Evolutionary conservation across 371 early-diverging fungal genomes (phyloP).

Genomic region (Modicella reniformis): DNA sequence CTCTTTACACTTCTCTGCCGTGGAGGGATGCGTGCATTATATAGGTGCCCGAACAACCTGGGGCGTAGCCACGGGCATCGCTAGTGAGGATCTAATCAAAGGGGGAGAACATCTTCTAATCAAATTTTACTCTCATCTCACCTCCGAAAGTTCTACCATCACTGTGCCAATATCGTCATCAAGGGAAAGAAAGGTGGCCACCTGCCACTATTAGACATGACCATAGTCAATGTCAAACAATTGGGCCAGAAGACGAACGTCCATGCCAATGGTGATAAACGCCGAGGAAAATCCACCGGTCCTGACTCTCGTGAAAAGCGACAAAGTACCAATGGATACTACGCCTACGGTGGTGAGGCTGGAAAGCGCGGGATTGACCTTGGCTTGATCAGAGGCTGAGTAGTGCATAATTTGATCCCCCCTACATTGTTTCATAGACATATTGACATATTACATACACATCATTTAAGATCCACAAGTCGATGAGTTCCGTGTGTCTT

Average conservation of each 20-base stretch:
- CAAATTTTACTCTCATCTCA: too few relatives aligned
- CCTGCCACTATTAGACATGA: slow-evolving; percentile 13
- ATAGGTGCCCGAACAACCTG: too few relatives aligned
- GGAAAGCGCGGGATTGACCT: slow-evolving; percentile 17
- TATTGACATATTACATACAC: too few relatives aligned
- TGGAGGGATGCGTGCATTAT: too few relatives aligned
- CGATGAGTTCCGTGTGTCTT: too few relatives aligned
- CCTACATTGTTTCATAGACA: too few relatives aligned
- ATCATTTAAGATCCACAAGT: too few relatives aligned
- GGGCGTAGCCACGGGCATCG: too few relatives aligned
- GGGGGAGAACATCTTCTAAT: too few relatives aligned
- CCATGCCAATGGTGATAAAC: slow-evolving; percentile 12
- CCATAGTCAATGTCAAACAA: slow-evolving; percentile 17
- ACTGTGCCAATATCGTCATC: slow-evolving; percentile 23
- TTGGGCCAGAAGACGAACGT: slow-evolving; percentile 10
- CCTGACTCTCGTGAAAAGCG: slow-evolving; percentile 7
- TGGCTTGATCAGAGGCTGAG: not conserved
- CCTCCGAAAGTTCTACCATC: slow-evolving; percentile 21
- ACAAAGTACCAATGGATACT: slow-evolving; percentile 16
- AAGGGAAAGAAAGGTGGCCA: slow-evolving; percentile 4
- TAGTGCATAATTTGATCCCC: too few relatives aligned
- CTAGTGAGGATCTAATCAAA: too few relatives aligned
- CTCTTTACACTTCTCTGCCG: too few relatives aligned
- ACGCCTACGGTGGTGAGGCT: slow-evolving; percentile 14
- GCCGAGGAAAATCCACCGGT: slow-evolving; percentile 3